Percentiles rank a stretch among this genome's conserved stretches.
Evolutionary conservation across 768 basidiomycete genomes (phyloP).

Genomic region (Cantharellus anzutake): DNA sequence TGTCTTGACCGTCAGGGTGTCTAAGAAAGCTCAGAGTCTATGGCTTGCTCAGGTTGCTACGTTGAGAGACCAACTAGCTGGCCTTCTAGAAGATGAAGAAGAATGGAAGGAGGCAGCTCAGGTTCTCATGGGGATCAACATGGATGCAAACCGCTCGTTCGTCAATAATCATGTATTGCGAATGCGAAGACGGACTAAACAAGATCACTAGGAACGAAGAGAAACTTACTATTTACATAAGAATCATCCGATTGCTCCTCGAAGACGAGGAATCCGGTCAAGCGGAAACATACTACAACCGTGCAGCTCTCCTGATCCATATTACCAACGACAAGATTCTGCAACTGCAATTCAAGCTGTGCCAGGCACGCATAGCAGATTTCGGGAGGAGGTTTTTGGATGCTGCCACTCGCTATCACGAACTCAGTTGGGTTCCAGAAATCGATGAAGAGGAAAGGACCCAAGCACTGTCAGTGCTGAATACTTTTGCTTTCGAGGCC

Average conservation of each 20-base stretch:
- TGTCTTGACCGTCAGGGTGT: constrained; percentile 11
- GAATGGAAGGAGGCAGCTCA: constrained; percentile 88
- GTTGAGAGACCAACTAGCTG: constrained; percentile 75
- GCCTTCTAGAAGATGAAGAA: constrained; percentile 74
- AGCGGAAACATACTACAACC: constrained; percentile 96
- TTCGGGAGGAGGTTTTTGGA: constrained; percentile 85
- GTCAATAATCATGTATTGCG: not conserved
- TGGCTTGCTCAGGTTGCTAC: constrained; percentile 42
- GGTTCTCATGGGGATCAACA: constrained; percentile 78
- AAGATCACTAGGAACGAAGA: constrained; percentile 45
- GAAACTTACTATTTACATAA: constrained; percentile 77
- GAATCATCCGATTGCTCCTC: constrained; percentile 81
- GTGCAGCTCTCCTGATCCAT: constrained; percentile 79
- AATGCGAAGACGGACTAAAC: too few relatives aligned
- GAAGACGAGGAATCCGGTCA: constrained; percentile 95
- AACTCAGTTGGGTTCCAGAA: constrained; percentile 75
- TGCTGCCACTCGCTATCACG: constrained; percentile 86
- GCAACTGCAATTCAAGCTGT: constrained; percentile 70
- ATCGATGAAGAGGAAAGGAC: constrained; percentile 88
- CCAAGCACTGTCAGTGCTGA: constrained; percentile 59
- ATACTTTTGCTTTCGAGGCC: not conserved
- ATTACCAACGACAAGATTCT: constrained; percentile 62
- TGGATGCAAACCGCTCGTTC: constrained; percentile 43
- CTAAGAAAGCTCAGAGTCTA: not conserved
- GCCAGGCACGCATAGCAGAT: constrained; percentile 88